Evolutionary conservation across 2,329 filamentous ascomycete species (phyloP).

Genomic region (Trichoderma aggressivum): DNA sequence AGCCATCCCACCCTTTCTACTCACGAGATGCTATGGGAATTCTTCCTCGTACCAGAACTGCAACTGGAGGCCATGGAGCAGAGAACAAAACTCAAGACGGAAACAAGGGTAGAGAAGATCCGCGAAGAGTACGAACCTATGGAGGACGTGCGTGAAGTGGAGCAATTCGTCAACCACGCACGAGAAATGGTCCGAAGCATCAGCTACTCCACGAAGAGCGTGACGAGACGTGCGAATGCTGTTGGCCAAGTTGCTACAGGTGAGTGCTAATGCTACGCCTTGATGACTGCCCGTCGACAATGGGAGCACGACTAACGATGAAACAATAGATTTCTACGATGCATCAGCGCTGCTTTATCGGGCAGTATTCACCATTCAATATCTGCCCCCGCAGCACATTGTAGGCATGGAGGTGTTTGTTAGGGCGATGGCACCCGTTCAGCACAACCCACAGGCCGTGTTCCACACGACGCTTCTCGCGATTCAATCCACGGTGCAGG

Average conservation of each 20-base stretch:
- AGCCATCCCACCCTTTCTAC: conserved; percentile 89
- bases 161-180: conserved; percentile 88
- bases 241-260: conserved; percentile 62
- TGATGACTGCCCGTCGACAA: neutral
- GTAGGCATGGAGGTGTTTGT: conserved; percentile 71
- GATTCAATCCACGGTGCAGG: conserved; percentile 78
- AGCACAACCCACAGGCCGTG: conserved; percentile 67
- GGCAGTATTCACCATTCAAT: conserved; percentile 55
- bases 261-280: conserved; percentile 34
- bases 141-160: conserved; percentile 79
- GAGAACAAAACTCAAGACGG: conserved; percentile 80
- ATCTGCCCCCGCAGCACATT: conserved; percentile 66
- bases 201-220: conserved; percentile 76
- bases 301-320: neutral
- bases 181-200: conserved; percentile 84
- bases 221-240: conserved; percentile 75
- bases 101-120: conserved; percentile 77
- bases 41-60: conserved; percentile 93
- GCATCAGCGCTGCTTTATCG: conserved; percentile 55
- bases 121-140: conserved; percentile 85
- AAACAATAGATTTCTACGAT: conserved; percentile 60
- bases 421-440: conserved; percentile 59
- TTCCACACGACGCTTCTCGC: conserved; percentile 77
- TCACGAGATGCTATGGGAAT: conserved; percentile 98
- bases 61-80: conserved; percentile 87